Evolutionary conservation across 163 green algal genomes (phyloP).

Genomic region (Prototheca cutis): DNA sequence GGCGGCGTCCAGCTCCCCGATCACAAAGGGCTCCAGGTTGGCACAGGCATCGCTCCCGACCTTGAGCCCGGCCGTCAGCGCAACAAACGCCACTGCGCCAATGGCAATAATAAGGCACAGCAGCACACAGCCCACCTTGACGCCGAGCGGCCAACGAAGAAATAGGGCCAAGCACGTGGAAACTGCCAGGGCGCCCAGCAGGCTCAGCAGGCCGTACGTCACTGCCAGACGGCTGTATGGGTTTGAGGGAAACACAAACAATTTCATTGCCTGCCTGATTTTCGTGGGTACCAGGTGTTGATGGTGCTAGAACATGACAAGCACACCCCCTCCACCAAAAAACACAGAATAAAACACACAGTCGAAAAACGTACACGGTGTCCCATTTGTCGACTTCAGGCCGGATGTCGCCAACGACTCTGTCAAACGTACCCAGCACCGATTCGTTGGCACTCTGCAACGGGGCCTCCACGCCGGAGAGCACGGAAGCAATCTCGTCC

Average conservation of each 20-base stretch:
- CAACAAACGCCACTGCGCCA: conserved; percentile 7
- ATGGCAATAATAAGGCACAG: conserved; percentile 8
- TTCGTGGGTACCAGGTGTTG: no score
- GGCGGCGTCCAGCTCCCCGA: conserved; percentile 1
- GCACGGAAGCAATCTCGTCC: background rate
- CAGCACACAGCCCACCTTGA: conserved; percentile 5
- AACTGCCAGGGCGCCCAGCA: conserved; percentile 5
- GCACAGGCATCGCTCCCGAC: conserved; percentile 23
- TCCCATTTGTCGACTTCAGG: conserved; percentile 1
- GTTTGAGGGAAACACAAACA: no score
- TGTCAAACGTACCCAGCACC: no score
- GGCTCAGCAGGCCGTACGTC: conserved; percentile 19
- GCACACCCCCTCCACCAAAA: no score
- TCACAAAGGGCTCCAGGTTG: background rate
- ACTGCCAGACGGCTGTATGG: conserved; percentile 17
- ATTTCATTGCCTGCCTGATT: no score
- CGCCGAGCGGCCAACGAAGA: conserved; percentile 5
- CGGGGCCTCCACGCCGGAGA: background rate
- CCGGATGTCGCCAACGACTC: background rate
- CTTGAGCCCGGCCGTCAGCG: conserved; percentile 23
- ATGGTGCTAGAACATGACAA: no score
- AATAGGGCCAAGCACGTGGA: background rate
- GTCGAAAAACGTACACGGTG: no score
- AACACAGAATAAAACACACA: no score
- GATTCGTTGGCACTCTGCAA: no score